Evolutionary conservation across 306 rosid species (phyloP), one percentile per base, ranked within the genome.

Genomic region (peach (Prunus persica)): DNA sequence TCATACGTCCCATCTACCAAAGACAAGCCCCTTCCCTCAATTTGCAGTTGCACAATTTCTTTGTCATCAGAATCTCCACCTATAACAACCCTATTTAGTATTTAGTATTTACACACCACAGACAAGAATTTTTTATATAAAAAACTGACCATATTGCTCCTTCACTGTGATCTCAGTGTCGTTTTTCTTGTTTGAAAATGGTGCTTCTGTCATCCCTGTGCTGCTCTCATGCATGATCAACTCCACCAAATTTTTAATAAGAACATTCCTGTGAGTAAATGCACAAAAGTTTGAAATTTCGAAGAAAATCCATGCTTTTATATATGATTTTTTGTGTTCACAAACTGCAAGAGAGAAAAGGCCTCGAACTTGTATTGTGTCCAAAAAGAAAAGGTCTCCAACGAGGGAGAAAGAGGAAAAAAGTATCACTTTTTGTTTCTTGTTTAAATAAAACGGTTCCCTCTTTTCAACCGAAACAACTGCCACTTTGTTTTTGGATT

Each of bases 1-100:
- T 84, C 82, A 62, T 76, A 80, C 49, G 63, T 8, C 52, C 87
- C 84, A 51, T 38, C 73, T 18, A 71, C 4, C 76, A 71, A 69
- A 49, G 67, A 61, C 3, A 45, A 15, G 43, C 76, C 71, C 54
- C 72, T 55, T 69, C 74, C 78, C 34, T 82, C 85, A 25, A 18
- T 69, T 43, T 62, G 41, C 12, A 67, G 45, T 74, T 78, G 72
- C 76, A 68, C 46, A 45, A 69, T 66, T n/a, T 66, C 82, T 72
- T 70, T 58, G 7, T 60, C 65, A 46, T 71, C 18, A 13, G 30
- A 28, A 34, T 69, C 62, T 75, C 76, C 71, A 70, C 74, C 83
- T 82, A 22, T 5, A 77, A 20, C 28, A 22, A 58, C 22, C 10
- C 62, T 8, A 20, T 11, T 9, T 8, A 14, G 0, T 3, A 22